phyloP scores from a whole-genome alignment of 176 grass and related monocot species.

The Oryza glaberrima region DNA sequence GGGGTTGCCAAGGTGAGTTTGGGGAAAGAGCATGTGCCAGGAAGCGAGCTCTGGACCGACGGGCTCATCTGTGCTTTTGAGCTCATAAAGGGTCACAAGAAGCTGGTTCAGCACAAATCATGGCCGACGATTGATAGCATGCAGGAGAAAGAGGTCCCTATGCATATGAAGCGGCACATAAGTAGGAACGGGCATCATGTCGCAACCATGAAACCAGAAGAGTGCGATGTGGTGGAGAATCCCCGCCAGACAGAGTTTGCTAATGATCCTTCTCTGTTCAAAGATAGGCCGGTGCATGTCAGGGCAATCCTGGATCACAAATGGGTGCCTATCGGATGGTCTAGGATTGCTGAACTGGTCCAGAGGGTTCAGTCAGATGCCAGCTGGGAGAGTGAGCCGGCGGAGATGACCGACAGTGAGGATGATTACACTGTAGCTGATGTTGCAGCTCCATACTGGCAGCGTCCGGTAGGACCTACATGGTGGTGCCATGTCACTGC shows the following conservation, averaged over 20 bases:
- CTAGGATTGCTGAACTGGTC: conserved; percentile 70
- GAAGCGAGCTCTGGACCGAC: conserved; percentile 78
- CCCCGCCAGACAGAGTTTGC: conserved; percentile 15
- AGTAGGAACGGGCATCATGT: conserved; percentile 7
- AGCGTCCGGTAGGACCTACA: conserved; percentile 77
- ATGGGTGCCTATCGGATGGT: conserved; percentile 95
- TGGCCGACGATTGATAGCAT: conserved; percentile 11
- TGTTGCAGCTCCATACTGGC: conserved; percentile 91
- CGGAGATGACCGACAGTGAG: conserved; percentile 60
- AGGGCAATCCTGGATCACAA: conserved; percentile 57
- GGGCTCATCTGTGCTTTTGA: conserved; percentile 95
- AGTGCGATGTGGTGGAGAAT: conserved; percentile 28
- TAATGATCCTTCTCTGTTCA: conserved; percentile 35
- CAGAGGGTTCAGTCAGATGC: conserved; percentile 77
- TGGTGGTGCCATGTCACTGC: conserved; percentile 96
- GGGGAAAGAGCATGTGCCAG: conserved; percentile 56
- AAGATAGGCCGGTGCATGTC: conserved; percentile 32
- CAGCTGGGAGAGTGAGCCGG: conserved; percentile 76
- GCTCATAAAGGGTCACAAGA: conserved; percentile 57
- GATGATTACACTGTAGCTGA: conserved; percentile 94
- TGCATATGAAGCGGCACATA: conserved; percentile 37
- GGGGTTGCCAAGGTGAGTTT: conserved; percentile 36
- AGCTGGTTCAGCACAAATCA: conserved; percentile 38
- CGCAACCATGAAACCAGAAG: conserved; percentile 24
- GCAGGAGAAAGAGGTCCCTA: conserved; percentile 20